A percentile compares a stretch with the other conserved stretches of the same genome.
phyloP scores from a whole-genome alignment of 768 basidiomycete species.

The Cystofilobasidium macerans region DNA sequence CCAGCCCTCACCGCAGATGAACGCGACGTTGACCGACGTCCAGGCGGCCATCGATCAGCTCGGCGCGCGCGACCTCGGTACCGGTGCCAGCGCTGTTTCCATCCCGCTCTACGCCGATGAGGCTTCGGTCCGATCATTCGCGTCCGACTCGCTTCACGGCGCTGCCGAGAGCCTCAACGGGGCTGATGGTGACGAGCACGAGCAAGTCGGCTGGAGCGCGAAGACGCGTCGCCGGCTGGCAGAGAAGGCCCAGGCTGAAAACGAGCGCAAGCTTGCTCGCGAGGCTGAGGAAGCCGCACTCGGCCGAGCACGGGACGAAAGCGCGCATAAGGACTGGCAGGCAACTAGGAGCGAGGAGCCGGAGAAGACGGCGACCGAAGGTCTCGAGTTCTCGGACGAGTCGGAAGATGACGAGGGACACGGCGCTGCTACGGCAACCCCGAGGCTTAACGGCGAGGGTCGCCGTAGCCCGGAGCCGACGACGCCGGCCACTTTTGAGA shows the following conservation, averaged over 20 bases:
- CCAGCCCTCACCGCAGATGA: conserved; percentile 48
- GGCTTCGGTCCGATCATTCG: conserved; percentile 5
- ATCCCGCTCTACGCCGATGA: conserved; percentile 9
- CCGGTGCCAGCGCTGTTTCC: conserved; percentile 38
- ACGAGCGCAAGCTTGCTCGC: conserved; percentile 34
- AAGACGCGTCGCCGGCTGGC: conserved; percentile 38
- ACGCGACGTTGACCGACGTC: conserved; percentile 78
- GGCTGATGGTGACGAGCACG: conserved; percentile 31
- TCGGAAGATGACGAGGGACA: conserved; percentile 41
- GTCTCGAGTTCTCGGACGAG: conserved; percentile 44
- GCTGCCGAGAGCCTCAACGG: conserved; percentile 37
- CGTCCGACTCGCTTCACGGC: conserved; percentile 42
- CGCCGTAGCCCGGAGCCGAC: neutral
- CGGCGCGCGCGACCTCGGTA: conserved; percentile 36
- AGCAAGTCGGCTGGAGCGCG: conserved; percentile 30
- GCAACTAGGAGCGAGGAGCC: conserved; percentile 7
- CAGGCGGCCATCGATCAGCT: conserved; percentile 83
- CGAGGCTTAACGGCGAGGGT: neutral
- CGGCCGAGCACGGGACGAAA: conserved; percentile 29
- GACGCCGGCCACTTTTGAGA: neutral
- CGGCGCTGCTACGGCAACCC: neutral
- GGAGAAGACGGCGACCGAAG: conserved; percentile 26
- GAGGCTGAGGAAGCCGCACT: conserved; percentile 30
- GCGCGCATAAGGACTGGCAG: conserved; percentile 25
- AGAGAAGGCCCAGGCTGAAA: conserved; percentile 38